Conservation (phyloP, 176 grass and related monocot genomes). For the Cenchrus fungigraminus region DNA sequence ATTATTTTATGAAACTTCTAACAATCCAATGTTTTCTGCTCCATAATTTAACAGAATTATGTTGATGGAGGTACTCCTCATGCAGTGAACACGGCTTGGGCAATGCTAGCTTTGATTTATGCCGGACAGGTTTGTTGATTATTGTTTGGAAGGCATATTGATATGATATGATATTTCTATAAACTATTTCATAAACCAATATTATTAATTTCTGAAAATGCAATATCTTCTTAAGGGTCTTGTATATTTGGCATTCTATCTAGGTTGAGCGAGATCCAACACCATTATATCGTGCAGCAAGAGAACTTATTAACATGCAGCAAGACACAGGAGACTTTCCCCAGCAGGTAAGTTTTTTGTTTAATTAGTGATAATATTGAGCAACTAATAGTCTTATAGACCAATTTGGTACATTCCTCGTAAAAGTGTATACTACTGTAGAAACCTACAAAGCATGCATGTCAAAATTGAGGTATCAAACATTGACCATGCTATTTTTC, state of each 20-base stretch:
- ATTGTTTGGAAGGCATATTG: neutral
- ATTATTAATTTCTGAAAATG: neutral
- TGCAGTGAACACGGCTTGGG: neutral
- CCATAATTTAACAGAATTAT: neutral
- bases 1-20: too few relatives aligned
- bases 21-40: neutral
- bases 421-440: too few relatives aligned
- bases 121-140: neutral
- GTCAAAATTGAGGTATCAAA: too few relatives aligned
- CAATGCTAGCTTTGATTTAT: slow-evolving; percentile 12
- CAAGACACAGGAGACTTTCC: slow-evolving; percentile 30
- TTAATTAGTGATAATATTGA: neutral
- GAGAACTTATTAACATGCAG: slow-evolving; percentile 40
- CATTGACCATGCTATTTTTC: too few relatives aligned
- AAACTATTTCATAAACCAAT: too few relatives aligned
- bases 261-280: slow-evolving; percentile 39
- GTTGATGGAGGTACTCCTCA: slow-evolving; percentile 27
- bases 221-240: neutral
- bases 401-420: too few relatives aligned
- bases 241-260: neutral
- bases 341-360: slow-evolving; percentile 17
- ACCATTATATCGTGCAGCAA: slow-evolving; percentile 33
- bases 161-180: neutral
- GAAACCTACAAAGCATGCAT: too few relatives aligned
- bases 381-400: too few relatives aligned